These are phyloP conservation scores for Apiospora koreana DNA, from an alignment of 2,329 filamentous ascomycete species.

Conservation along the genomic window DNA sequence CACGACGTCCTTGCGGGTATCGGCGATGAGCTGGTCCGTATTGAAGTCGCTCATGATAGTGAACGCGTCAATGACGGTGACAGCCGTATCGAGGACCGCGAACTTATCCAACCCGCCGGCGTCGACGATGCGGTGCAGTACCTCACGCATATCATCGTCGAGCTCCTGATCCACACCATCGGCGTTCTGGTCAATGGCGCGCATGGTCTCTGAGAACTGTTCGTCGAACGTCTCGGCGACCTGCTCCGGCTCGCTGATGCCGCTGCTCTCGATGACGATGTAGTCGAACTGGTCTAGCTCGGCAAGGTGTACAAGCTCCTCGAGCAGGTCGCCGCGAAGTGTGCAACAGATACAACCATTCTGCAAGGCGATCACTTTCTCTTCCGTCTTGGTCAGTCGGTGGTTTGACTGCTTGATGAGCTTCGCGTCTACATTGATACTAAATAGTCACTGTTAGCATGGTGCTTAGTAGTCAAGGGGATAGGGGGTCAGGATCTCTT, in stretches of 20 bases:
- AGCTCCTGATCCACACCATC: constrained; percentile 20
- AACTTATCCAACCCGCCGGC: constrained; percentile 67
- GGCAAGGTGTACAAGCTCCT: constrained; percentile 67
- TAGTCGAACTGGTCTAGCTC: constrained; percentile 68
- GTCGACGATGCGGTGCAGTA: constrained; percentile 33
- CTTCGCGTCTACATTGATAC: constrained; percentile 66
- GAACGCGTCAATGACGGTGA: constrained; percentile 73
- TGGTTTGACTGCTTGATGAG: constrained; percentile 55
- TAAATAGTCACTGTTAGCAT: constrained; percentile 22
- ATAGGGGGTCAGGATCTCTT: constrained; percentile 21
- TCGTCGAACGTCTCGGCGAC: constrained; percentile 70
- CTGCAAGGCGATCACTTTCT: constrained; percentile 68
- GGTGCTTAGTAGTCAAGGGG: neutral
- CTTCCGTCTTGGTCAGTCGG: constrained; percentile 47
- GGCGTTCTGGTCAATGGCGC: constrained; percentile 27
- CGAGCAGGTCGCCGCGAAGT: constrained; percentile 68
- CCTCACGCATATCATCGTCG: neutral
- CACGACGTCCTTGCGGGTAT: constrained; percentile 55
- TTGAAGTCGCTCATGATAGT: constrained; percentile 73
- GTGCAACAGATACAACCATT: constrained; percentile 80
- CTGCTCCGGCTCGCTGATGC: constrained; percentile 73
- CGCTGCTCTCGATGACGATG: constrained; percentile 70
- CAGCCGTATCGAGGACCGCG: constrained; percentile 68
- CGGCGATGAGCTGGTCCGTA: constrained; percentile 66
- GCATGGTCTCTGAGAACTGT: constrained; percentile 51